phyloP scores from a whole-genome alignment of 257 asterid genomes.

The Solanum habrochaites region DNA sequence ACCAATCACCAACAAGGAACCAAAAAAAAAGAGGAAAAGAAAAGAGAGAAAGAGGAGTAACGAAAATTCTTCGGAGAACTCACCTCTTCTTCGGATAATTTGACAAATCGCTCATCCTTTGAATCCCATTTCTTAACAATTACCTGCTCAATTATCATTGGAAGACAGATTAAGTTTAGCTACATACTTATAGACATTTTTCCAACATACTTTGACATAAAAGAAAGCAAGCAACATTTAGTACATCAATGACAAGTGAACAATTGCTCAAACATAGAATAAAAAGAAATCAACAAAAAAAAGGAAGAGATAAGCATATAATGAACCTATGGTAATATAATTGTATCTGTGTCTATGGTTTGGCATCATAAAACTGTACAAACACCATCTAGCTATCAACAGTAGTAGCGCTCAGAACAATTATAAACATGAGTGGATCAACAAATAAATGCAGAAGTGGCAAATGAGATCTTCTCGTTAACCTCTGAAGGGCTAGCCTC shows the following conservation, averaged over 20 bases:
- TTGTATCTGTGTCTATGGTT: not conserved
- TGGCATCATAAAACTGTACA: not conserved
- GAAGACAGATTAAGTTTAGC: not conserved
- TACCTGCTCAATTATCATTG: constrained; percentile 37
- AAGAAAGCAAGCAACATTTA: not conserved
- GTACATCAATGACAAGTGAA: not conserved
- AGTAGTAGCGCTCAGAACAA: not conserved
- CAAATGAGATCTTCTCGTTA: not conserved
- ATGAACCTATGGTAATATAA: not conserved
- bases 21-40: not conserved
- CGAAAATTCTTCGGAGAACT: constrained; percentile 4
- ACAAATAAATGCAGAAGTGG: not conserved
- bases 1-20: not conserved
- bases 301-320: not conserved
- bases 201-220: not conserved
- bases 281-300: not conserved
- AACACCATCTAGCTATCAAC: not conserved
- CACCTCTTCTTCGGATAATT: constrained; percentile 75
- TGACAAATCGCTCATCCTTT: constrained; percentile 54
- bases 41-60: not conserved
- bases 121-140: constrained; percentile 74
- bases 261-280: not conserved
- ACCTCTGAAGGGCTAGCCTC: constrained; percentile 64
- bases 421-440: not conserved
- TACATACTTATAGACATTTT: not conserved